Conservation (phyloP, 176 grass and related monocot genomes). For the Pontederia crassipes region DNA sequence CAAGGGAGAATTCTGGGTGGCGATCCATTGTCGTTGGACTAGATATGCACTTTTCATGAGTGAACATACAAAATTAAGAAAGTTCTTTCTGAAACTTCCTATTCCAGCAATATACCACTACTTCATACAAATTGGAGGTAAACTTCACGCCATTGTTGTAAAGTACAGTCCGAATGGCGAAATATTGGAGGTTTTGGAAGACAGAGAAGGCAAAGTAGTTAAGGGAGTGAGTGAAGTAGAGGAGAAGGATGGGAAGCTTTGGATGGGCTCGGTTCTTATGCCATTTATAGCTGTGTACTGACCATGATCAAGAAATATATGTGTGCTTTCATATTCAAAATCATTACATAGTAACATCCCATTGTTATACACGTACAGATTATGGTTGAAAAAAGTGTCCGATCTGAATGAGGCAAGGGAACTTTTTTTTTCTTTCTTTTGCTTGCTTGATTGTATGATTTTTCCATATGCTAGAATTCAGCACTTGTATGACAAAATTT, state of each 20-base stretch:
- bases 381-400: no score
- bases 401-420: no score
- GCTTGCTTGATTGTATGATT: no score
- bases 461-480: no score
- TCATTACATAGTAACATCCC: no score
- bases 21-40: constrained; percentile 53
- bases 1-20: constrained; percentile 93
- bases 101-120: constrained; percentile 68
- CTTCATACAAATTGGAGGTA: constrained; percentile 73
- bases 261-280: constrained; percentile 89
- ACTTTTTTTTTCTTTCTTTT: no score
- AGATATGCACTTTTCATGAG: constrained; percentile 43
- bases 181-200: constrained; percentile 79
- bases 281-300: constrained; percentile 77
- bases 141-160: constrained; percentile 53
- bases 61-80: constrained; percentile 29
- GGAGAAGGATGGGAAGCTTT: constrained; percentile 92
- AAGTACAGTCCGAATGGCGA: constrained; percentile 55
- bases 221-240: constrained; percentile 82
- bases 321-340: no score
- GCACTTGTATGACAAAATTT: no score
- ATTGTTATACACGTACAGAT: no score
- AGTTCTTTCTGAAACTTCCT: constrained; percentile 73
- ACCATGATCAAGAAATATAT: background rate
- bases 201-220: constrained; percentile 69